Conservation (phyloP, 1,284 basidiomycete genomes). For the Trichosporon coremiiforme region DNA sequence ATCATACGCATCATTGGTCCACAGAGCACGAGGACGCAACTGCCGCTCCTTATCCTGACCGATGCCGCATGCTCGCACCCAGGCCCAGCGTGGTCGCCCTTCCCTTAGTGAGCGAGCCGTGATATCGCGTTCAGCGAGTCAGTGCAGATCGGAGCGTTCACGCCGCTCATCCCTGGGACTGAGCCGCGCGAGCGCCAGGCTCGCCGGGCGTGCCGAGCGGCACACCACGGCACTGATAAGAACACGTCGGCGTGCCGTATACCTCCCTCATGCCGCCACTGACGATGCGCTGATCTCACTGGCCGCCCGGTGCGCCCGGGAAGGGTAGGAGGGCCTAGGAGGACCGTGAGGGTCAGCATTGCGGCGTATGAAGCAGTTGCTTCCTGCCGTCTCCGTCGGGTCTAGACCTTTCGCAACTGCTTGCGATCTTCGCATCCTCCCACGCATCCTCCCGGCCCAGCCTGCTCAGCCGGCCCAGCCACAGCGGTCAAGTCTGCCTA, state of each 20-base stretch:
- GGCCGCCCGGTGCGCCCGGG: not conserved
- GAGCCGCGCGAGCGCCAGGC: too few species aligned
- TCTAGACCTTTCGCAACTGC: not conserved
- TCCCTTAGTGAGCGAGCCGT: not conserved
- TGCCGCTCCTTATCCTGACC: not conserved
- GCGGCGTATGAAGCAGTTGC: too few species aligned
- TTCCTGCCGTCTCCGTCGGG: not conserved
- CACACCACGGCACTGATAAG: not conserved
- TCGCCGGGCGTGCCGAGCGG: too few species aligned
- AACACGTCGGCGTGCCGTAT: not conserved
- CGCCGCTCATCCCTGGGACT: not conserved
- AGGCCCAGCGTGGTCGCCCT: not conserved
- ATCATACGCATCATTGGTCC: not conserved
- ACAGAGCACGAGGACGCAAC: not conserved
- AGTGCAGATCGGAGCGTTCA: not conserved
- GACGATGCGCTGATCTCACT: not conserved
- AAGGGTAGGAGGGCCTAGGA: not conserved
- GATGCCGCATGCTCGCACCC: not conserved
- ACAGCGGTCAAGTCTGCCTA: not conserved
- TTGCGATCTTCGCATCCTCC: too few species aligned
- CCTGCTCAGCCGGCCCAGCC: too few species aligned
- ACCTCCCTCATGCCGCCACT: not conserved
- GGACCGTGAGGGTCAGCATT: too few species aligned
- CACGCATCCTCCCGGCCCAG: too few species aligned
- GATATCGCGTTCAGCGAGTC: not conserved